Percentiles rank a stretch among this genome's conserved stretches.
These are phyloP conservation scores for Penicillium sp. DNA, from an alignment of 2,329 filamentous ascomycete species.

Conservation along the genomic window DNA sequence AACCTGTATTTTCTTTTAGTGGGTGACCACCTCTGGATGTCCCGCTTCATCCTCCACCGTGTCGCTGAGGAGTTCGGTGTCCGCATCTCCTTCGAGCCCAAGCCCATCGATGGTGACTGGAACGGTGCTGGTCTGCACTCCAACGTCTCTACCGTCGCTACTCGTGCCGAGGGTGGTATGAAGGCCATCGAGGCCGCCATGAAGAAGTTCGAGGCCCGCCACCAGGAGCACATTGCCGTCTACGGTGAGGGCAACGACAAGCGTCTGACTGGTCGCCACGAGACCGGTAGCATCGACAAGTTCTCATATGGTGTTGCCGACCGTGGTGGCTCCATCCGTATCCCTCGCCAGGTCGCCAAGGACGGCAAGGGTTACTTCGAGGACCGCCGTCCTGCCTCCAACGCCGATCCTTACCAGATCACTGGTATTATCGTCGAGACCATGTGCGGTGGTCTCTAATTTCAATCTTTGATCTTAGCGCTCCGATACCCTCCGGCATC, in stretches of 20 bases:
- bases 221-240: conserved; percentile 84
- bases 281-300: conserved; percentile 90
- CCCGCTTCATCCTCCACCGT: conserved; percentile 84
- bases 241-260: conserved; percentile 96
- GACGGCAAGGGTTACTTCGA: conserved; percentile 97
- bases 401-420: conserved; percentile 84
- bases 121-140: conserved; percentile 93
- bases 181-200: conserved; percentile 87
- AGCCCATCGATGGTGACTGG: conserved; percentile 95
- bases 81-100: conserved; percentile 93
- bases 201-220: conserved; percentile 79
- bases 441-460: conserved; percentile 50
- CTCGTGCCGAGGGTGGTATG: conserved; percentile 90
- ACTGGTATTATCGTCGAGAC: conserved; percentile 81
- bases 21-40: conserved; percentile 96
- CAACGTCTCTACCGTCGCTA: conserved; percentile 90
- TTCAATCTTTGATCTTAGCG: conserved; percentile 40
- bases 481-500: conserved; percentile 48
- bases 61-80: conserved; percentile 96
- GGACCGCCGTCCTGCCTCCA: conserved; percentile 79
- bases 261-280: conserved; percentile 89
- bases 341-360: conserved; percentile 80
- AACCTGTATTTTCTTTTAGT: conserved; percentile 55
- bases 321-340: conserved; percentile 91
- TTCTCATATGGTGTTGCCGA: conserved; percentile 96